These are phyloP conservation scores for Fusarium haematococcum DNA, from an alignment of 2,329 filamentous ascomycete species.

Conservation along the genomic window DNA sequence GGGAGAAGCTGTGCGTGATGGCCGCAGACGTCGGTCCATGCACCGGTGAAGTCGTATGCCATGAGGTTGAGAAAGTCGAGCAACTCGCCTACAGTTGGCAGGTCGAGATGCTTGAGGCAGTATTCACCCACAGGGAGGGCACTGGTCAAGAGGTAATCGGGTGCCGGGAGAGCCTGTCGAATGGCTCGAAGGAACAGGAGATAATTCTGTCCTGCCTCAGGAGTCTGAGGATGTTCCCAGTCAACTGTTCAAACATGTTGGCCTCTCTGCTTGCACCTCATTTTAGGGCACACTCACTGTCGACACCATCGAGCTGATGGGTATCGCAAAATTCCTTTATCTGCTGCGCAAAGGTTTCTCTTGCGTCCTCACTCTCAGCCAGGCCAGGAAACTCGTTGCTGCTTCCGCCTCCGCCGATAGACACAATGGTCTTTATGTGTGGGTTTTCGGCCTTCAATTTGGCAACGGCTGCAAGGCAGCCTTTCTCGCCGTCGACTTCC, in stretches of 20 bases:
- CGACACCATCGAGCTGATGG: conserved; percentile 72
- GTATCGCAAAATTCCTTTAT: conserved; percentile 66
- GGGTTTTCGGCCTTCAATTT: conserved; percentile 68
- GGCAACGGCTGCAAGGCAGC: conserved; percentile 70
- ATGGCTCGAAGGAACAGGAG: conserved; percentile 66
- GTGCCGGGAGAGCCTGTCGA: conserved; percentile 65
- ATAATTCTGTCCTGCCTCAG: conserved; percentile 67
- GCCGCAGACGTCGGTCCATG: conserved; percentile 70
- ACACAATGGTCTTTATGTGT: conserved; percentile 69
- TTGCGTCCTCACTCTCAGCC: conserved; percentile 59
- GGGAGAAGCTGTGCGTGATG: conserved; percentile 73
- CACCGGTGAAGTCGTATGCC: conserved; percentile 76
- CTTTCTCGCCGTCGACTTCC: conserved; percentile 67
- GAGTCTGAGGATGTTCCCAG: conserved; percentile 73
- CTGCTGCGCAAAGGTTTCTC: conserved; percentile 67
- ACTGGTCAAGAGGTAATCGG: conserved; percentile 68
- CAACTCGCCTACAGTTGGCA: conserved; percentile 60
- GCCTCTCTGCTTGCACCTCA: neutral
- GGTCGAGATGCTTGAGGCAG: conserved; percentile 70
- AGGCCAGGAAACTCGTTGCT: conserved; percentile 71
- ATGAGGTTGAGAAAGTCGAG: conserved; percentile 76
- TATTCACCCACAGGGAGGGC: conserved; percentile 73
- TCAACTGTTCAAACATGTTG: conserved; percentile 61
- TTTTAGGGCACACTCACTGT: conserved; percentile 57
- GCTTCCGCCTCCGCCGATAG: conserved; percentile 73